phyloP scores from a whole-genome alignment of 2,329 filamentous ascomycete genomes.

The Colletotrichum tanaceti region DNA sequence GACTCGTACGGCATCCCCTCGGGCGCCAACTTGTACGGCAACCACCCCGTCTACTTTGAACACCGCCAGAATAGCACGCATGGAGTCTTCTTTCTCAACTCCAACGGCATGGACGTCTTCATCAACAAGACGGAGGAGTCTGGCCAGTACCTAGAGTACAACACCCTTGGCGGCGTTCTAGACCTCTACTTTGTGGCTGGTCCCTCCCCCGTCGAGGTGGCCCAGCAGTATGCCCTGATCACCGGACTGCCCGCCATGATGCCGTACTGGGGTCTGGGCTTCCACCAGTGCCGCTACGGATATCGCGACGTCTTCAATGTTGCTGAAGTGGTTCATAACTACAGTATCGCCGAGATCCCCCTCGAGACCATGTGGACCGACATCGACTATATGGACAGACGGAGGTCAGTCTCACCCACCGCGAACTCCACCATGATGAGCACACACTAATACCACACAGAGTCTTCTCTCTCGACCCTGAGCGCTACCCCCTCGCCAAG shows the following conservation, averaged over 20 bases:
- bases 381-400: conserved; percentile 53
- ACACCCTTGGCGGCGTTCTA: conserved; percentile 79
- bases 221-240: conserved; percentile 69
- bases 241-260: conserved; percentile 69
- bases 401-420: conserved; percentile 14
- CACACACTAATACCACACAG: conserved; percentile 43
- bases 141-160: conserved; percentile 81
- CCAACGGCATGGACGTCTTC: conserved; percentile 81
- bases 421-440: too few species aligned
- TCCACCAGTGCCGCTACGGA: conserved; percentile 73
- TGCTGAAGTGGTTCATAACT: conserved; percentile 75
- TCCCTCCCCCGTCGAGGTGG: conserved; percentile 67
- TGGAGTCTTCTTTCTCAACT: conserved; percentile 77
- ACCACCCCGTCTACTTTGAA: conserved; percentile 81
- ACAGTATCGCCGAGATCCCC: conserved; percentile 72
- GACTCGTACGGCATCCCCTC: conserved; percentile 72
- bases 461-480: conserved; percentile 73
- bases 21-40: conserved; percentile 76
- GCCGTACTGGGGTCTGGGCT: conserved; percentile 72
- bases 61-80: conserved; percentile 70
- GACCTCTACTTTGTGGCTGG: conserved; percentile 77
- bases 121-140: conserved; percentile 71
- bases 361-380: conserved; percentile 76
- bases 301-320: conserved; percentile 73
- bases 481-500: conserved; percentile 69